Base-by-base conservation (phyloP, 768 basidiomycete species). In the Dioszegia crocea region DNA sequence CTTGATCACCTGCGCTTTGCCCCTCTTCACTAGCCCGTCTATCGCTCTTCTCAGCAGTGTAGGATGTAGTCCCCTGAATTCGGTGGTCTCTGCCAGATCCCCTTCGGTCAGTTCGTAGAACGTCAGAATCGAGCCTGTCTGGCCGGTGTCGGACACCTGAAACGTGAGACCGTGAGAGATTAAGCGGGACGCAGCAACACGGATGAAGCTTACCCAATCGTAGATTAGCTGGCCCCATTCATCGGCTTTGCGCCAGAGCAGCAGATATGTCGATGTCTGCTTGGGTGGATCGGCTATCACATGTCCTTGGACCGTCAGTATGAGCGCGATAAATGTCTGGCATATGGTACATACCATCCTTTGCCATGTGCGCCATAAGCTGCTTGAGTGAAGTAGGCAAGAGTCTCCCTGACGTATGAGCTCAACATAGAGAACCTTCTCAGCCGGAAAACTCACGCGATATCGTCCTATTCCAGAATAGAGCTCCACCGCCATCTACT, bases 91-190 rank as follows among this genome's bases (percentile, higher is more conserved):
- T 14, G 73, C 69, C 46, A 77, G 50, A 56, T 78, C 77, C 17
- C 77, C 77, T 29, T 80, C 78, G 1, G 75, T 77, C 11, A 80
- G 66, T 54, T 80, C 80, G 61, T 77, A 79, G 50, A 80, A 78
- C 0, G 80, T 80, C 68, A 80, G 63, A 62, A 80, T 78, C 12
- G 68, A 71, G 24, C 71, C 70, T 6, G 60, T 73, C 53, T 77
- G 70, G 0, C 80, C 80, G 24, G 76, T 77, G 8, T 77, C 77
- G 3, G 63, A 67, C 40, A 80, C 64, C 78, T 79, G 60, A 12
- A 3, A n/a, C n/a, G n/a, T n/a, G n/a, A n/a, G n/a, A n/a, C n/a
- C n/a, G n/a, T n/a, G n/a, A n/a, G n/a, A n/a, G 41, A 9, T 54
- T 45, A 44, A 31, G 44, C 17, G 23, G 45, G 27, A 30, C 24